phyloP scores from a whole-genome alignment of 352 stramenopile genomes.

The Phytophthora pistaciae region DNA sequence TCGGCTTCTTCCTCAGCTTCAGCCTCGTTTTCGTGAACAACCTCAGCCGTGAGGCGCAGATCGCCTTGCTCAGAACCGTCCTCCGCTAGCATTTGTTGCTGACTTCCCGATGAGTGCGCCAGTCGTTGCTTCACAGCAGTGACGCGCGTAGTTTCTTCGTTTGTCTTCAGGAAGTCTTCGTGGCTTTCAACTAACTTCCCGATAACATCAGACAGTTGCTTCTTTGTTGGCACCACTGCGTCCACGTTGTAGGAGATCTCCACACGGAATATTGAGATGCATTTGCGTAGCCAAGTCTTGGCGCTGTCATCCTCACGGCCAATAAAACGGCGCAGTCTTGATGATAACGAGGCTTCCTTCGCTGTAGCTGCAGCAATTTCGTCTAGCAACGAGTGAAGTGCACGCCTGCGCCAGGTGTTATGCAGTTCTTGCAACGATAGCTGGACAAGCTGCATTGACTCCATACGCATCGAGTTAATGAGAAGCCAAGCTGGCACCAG shows the following conservation, averaged over 20 bases:
- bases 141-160: slow-evolving; percentile 59
- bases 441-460: slow-evolving; percentile 99
- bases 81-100: slow-evolving; percentile 44
- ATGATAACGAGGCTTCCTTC: slow-evolving; percentile 43
- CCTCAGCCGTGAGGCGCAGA: slow-evolving; percentile 83
- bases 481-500: slow-evolving; percentile 96
- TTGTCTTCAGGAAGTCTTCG: slow-evolving; percentile 64
- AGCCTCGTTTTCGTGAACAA: slow-evolving; percentile 92
- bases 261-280: slow-evolving; percentile 79
- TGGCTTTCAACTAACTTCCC: slow-evolving; percentile 65
- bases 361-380: slow-evolving; percentile 53
- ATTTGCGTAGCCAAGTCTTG: slow-evolving; percentile 70
- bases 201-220: slow-evolving; percentile 78
- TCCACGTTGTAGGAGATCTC: slow-evolving; percentile 86
- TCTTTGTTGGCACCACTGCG: slow-evolving; percentile 67
- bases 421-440: slow-evolving; percentile 97
- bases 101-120: slow-evolving; percentile 57
- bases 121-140: slow-evolving; percentile 69
- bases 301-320: slow-evolving; percentile 36
- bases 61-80: slow-evolving; percentile 73
- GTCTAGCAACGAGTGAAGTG: slow-evolving; percentile 91
- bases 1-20: slow-evolving; percentile 90
- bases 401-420: slow-evolving; percentile 98
- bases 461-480: slow-evolving; percentile 99
- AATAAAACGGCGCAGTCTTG: slow-evolving; percentile 77